These are phyloP conservation scores for Striga asiatica DNA, from an alignment of 257 asterid genomes.

Conservation along the genomic window DNA sequence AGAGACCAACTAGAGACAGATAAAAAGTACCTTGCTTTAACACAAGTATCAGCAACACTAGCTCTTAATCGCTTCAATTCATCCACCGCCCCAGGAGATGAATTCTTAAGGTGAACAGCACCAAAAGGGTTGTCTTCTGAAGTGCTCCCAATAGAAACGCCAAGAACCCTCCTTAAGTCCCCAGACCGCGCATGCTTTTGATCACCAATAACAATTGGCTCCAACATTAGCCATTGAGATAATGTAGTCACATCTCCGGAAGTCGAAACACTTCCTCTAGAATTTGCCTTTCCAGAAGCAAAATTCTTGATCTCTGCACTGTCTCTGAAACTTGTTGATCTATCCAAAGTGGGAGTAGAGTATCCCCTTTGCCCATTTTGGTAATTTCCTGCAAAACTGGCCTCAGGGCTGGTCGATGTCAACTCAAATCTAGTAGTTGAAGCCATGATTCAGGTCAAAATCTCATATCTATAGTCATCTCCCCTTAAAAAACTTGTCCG, in stretches of 20 bases:
- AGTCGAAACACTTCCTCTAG: constrained; percentile 41
- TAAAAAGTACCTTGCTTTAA: constrained; percentile 61
- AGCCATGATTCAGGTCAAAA: constrained; percentile 44
- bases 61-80: constrained; percentile 58
- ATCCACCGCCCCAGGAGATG: constrained; percentile 54
- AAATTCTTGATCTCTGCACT: constrained; percentile 47
- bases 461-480: constrained; percentile 27
- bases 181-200: constrained; percentile 37
- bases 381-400: constrained; percentile 54
- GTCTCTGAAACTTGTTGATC: constrained; percentile 81
- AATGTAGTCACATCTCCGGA: constrained; percentile 40
- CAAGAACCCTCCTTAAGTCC: constrained; percentile 65
- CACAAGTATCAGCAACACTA: constrained; percentile 46
- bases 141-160: constrained; percentile 44
- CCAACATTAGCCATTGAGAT: constrained; percentile 55
- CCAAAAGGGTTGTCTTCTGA: constrained; percentile 60
- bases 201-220: constrained; percentile 55
- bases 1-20: constrained; percentile 3
- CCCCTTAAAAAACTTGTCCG: constrained; percentile 12
- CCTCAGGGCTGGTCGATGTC: constrained; percentile 64
- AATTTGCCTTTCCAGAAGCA: constrained; percentile 53
- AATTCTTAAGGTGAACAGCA: constrained; percentile 49
- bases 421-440: constrained; percentile 68
- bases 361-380: constrained; percentile 59
- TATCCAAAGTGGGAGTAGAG: constrained; percentile 49